Evolutionary conservation across 805 yeast genomes (phyloP), one percentile per base, ranked within the genome.

Genomic region (Zygoascus flipseniorum): DNA sequence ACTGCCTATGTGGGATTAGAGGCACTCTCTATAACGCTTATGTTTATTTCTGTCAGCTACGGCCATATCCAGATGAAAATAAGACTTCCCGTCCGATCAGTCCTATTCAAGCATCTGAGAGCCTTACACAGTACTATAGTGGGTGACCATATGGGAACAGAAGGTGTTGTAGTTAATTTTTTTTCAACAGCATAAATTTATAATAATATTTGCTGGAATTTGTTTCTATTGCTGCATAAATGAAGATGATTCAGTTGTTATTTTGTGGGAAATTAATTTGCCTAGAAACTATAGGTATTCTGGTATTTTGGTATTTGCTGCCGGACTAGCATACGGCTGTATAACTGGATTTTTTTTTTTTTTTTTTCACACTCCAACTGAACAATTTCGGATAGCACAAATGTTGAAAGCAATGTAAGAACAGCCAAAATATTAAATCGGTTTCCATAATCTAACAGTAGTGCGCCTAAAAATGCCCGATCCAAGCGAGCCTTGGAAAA

Each of bases 401-500:
- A 69, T 69, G 73, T 65, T 69, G 53, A 68, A 70, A 62, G 67
- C 71, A 43, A 66, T 68, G 70, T 67, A 67, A 54, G 71, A 23
- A 9, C 14, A 16, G 8, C 50, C 2, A 28, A 14, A 28, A 16
- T 23, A 16, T 2, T 39, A 26, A 45, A 31, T 16, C 19, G 19
- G n/a, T 23, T 13, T 19, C 41, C 26, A 14, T 20, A 4, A 23
- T 19, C 41, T 46, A 46, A 46, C 41, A 46, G 4, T 46, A 46
- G 49, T 16, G 26, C 49, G 61, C 98, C 99, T 39, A 90, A 89
- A 73, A 93, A 85, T 66, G 96, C 96, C 52, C 89, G 98, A 66
- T 81, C 97, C 53, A 93, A 93, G 74, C 82, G 99, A 71, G 98
- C 96, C 6, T 68, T 90, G 58, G 96, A 89, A 58, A 85, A 86